Conservation (phyloP, 768 basidiomycete species). For the Termitomyces sp. region DNA sequence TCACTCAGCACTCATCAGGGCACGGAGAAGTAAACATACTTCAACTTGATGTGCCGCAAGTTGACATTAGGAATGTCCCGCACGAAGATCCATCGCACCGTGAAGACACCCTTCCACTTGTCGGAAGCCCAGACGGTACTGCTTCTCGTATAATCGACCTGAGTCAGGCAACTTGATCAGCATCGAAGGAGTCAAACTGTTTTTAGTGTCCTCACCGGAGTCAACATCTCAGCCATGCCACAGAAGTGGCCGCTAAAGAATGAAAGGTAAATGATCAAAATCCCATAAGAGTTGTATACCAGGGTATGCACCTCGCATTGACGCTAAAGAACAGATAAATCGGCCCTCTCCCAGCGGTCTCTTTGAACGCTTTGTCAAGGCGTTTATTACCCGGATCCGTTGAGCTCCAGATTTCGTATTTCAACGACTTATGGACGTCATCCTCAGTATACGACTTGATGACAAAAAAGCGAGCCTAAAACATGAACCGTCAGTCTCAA, state of each 20-base stretch:
- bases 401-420: constrained; percentile 97
- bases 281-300: not conserved
- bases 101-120: constrained; percentile 99
- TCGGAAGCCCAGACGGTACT: constrained; percentile 99
- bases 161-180: constrained; percentile 3
- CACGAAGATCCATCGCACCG: constrained; percentile 97
- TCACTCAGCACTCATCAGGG: constrained; percentile 1
- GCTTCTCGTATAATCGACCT: constrained; percentile 91
- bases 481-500: not conserved
- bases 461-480: constrained; percentile 88
- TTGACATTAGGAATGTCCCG: constrained; percentile 92
- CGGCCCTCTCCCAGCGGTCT: constrained; percentile 86
- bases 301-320: constrained; percentile 67
- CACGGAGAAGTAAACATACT: constrained; percentile 41
- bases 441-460: constrained; percentile 99
- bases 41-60: constrained; percentile 84
- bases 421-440: constrained; percentile 97
- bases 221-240: constrained; percentile 98
- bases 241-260: constrained; percentile 86
- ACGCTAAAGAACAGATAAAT: constrained; percentile 99
- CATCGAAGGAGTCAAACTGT: not conserved
- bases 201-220: constrained; percentile 54
- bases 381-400: constrained; percentile 97
- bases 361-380: constrained; percentile 96
- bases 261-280: not conserved